Base-by-base conservation (phyloP, 139 green algal genomes). In the Micromonas commoda region DNA sequence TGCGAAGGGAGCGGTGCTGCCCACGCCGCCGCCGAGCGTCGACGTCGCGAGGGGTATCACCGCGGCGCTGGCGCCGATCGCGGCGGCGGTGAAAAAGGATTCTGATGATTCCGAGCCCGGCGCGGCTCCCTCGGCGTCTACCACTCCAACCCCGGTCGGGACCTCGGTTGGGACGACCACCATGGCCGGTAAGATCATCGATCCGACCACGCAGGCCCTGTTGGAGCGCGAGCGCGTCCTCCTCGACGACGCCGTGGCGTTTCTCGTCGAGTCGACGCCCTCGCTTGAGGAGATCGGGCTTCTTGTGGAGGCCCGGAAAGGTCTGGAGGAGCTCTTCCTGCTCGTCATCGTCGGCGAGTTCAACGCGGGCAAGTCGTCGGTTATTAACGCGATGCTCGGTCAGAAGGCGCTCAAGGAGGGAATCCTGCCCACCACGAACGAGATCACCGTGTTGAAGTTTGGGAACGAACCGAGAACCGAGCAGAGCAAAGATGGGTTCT, bases 341-440 rank as follows among this genome's bases (percentile, higher is more conserved):
- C 23, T 77, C 28, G 70, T 82, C 45, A 89, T 97, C n/a, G 92
- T 97, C 52, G 95, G 95, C 21, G 94, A 98, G 84, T 99, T 99
- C 85, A 96, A 96, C 82, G 84, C 81, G 31, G 91, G 83, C 24
- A 98, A 97, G 85, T 94, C 90, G 23, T 91, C 91, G 0, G 88
- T 98, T 20, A 92, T 97, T 81, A 97, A 97, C 60, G 93, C 93
- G 9, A 84, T 98, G 61, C 88, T 97, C 57, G 93, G 92, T 5
- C 68, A 54, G 24, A 82, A 85, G 37, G 94, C 93, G 76, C 84
- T 99, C 29, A 87, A 88, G 0, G 90, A 97, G 65, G 95, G 95
- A 61, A 93, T 97, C 63, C 85, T 99, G 79, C 95, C 95, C 38
- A 99, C 95, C 73, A 99, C 95, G 51, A 99, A 99, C 79, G 95